Evolutionary conservation across 345 rosid species (phyloP).

Genomic region (Brassica incana): DNA sequence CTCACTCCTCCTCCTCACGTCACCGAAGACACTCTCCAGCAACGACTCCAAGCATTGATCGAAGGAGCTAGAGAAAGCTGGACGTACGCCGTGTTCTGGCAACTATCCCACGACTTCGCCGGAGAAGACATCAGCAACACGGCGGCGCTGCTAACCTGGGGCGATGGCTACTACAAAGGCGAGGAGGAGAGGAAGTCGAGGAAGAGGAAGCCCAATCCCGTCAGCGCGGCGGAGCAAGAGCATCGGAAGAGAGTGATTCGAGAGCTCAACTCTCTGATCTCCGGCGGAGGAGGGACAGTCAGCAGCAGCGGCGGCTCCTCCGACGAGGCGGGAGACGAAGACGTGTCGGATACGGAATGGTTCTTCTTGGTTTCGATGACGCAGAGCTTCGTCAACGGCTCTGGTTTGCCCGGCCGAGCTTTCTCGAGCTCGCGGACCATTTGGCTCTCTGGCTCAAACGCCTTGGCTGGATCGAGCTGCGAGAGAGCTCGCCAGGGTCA

Average conservation of each 20-base stretch:
- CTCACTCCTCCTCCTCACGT: constrained; percentile 42
- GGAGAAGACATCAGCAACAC: constrained; percentile 41
- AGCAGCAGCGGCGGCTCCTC: constrained; percentile 3
- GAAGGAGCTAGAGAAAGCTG: constrained; percentile 77
- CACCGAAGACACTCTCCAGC: constrained; percentile 88
- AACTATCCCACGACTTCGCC: constrained; percentile 68
- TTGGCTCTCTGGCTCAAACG: constrained; percentile 75
- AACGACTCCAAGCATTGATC: constrained; percentile 82
- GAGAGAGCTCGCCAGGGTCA: constrained; percentile 81
- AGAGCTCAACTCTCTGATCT: constrained; percentile 83
- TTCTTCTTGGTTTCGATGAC: constrained; percentile 96
- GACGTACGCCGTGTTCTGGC: constrained; percentile 99
- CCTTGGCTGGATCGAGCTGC: constrained; percentile 60
- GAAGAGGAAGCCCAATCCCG: constrained; percentile 43
- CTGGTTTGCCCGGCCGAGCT: constrained; percentile 76
- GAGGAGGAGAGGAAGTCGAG: constrained; percentile 60
- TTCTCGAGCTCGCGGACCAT: constrained; percentile 52
- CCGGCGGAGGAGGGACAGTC: constrained; percentile 47
- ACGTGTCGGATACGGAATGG: constrained; percentile 98
- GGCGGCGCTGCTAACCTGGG: constrained; percentile 72
- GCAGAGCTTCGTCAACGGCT: constrained; percentile 69
- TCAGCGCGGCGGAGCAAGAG: constrained; percentile 61
- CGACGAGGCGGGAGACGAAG: constrained; percentile 69
- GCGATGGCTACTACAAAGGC: constrained; percentile 95
- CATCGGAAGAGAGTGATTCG: constrained; percentile 88